Evolutionary conservation across 768 basidiomycete species (phyloP), one percentile per base, ranked within the genome.

Genomic region (Pulveroboletus sp.): DNA sequence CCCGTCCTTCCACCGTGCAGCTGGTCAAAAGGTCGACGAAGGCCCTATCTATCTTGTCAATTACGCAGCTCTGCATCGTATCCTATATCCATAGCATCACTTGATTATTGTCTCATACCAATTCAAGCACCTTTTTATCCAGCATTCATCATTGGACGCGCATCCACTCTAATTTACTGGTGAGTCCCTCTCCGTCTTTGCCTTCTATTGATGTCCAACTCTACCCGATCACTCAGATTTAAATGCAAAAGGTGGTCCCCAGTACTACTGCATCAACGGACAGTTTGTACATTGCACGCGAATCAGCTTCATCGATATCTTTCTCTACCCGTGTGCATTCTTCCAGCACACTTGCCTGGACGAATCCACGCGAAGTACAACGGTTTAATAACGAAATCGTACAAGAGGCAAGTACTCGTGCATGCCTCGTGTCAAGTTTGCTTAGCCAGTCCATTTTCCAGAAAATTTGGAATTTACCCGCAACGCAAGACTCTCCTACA

Each of bases 221-320:
- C 56, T 12, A 28, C 31, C 36, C 41, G 56, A 61, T 60, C 57
- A 56, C 27, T 60, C 61, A 72, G 67, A 71, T 78, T 80, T 79
- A 78, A 78, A 86, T 86, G 83, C 80, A 79, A 78, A 76, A 79
- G 72, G 76, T 78, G 76, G 80, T 83, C 71, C 76, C 80, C 76
- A 70, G 78, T 62, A 64, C 74, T 72, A 73, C 78, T 56, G 73
- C 71, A 64, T 48, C 68, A 51, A 57, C 53, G 51, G 56, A 67
- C 66, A 67, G 54, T 64, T 41, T 63, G 64, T 68, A 68, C 58
- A 45, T 52, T 66, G 66, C 66, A 69, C 62, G 61, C 62, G 66
- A 68, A 69, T 68, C 68, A 60, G 66, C 58, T 35, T 54, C 64
- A 59, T 59, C 64, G 52, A 63, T 60, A 66, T 58, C 63, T 38